Conservation (phyloP, 2,329 filamentous ascomycete genomes). For the Sclerotinia spermophila region DNA sequence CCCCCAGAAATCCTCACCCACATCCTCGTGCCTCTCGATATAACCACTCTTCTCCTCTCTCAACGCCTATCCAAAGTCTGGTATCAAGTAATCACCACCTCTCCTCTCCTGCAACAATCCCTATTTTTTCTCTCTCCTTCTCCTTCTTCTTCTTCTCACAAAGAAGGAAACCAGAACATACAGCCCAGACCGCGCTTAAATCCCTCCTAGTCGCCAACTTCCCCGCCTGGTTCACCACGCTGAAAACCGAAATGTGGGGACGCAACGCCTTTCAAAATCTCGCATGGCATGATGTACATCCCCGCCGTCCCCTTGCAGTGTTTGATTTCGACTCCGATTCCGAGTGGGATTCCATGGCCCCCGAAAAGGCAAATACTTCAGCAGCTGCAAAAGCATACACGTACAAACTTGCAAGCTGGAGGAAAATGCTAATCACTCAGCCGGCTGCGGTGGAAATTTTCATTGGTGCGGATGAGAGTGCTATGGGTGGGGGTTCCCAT, state of each 20-base stretch:
- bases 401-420: neutral
- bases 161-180: too few relatives aligned
- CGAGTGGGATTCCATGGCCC: neutral
- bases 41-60: neutral
- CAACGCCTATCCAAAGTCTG: neutral
- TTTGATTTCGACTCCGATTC: neutral
- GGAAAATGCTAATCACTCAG: neutral
- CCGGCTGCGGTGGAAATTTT: neutral
- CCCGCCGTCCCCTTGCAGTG: too few relatives aligned
- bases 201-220: neutral
- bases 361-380: neutral
- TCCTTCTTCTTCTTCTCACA: neutral
- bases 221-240: neutral
- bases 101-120: neutral
- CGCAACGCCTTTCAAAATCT: neutral
- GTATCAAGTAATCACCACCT: neutral
- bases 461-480: neutral
- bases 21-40: neutral
- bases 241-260: neutral
- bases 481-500: too few relatives aligned
- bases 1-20: neutral
- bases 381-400: neutral
- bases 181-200: neutral
- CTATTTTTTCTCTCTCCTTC: neutral
- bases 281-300: neutral